A percentile compares a stretch with the other conserved stretches of the same genome.
These are phyloP conservation scores for Trichaptum fuscoviolaceum DNA, from an alignment of 768 basidiomycete genomes.

Conservation along the genomic window DNA sequence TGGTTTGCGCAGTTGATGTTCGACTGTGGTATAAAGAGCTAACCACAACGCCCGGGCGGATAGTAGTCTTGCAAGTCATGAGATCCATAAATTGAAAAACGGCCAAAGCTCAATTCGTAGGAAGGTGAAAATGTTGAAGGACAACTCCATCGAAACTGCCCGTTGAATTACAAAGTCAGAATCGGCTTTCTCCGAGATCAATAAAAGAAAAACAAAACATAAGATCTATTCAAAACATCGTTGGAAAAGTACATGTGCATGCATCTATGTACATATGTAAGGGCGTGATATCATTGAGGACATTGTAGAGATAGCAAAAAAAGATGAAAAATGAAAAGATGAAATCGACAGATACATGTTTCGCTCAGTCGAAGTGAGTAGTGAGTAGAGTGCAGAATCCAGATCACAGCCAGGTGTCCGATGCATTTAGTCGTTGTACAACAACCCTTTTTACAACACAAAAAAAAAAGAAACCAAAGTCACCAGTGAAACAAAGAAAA, in stretches of 20 bases:
- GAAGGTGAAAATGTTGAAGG: no score
- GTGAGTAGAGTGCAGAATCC: no score
- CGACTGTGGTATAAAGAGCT: no score
- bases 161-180: background rate
- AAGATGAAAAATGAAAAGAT: background rate
- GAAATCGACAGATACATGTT: background rate
- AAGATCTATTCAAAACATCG: background rate
- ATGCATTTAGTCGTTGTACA: no score
- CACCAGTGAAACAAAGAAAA: background rate
- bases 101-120: no score
- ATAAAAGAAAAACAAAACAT: background rate
- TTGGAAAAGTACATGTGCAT: background rate
- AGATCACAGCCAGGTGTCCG: background rate
- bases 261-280: background rate
- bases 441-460: background rate
- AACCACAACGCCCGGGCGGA: no score
- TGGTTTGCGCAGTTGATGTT: no score
- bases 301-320: background rate
- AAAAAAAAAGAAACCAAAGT: background rate
- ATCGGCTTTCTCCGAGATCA: background rate
- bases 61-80: no score
- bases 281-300: background rate
- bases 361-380: background rate
- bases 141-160: no score
- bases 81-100: no score